phyloP scores from a whole-genome alignment of 2,329 filamentous ascomycete species.

The Cladophialophora carrionii region DNA sequence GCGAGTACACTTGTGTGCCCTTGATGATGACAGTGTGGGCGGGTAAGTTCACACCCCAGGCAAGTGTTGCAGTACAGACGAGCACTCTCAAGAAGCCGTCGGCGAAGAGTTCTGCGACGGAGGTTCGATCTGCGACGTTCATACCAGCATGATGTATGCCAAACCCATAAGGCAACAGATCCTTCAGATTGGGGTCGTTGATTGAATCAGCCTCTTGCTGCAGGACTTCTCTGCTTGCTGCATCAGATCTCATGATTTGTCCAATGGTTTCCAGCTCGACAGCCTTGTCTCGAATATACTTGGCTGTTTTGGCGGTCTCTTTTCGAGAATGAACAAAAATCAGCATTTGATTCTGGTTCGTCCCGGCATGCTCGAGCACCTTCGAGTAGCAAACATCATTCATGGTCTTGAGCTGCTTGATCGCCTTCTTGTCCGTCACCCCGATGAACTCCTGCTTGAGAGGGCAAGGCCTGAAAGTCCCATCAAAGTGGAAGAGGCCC shows the following conservation, averaged over 20 bases:
- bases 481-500: conserved; percentile 94
- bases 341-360: conserved; percentile 93
- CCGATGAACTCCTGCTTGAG: conserved; percentile 96
- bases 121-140: conserved; percentile 90
- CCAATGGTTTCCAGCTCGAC: conserved; percentile 97
- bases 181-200: conserved; percentile 85
- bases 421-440: conserved; percentile 95
- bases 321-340: conserved; percentile 99
- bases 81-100: conserved; percentile 91
- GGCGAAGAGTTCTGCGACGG: conserved; percentile 92
- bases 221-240: conserved; percentile 84
- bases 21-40: conserved; percentile 99
- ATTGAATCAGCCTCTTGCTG: conserved; percentile 81
- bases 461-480: conserved; percentile 89
- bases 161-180: conserved; percentile 92
- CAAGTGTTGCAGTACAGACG: conserved; percentile 95
- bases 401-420: conserved; percentile 99
- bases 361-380: conserved; percentile 92
- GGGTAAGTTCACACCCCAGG: conserved; percentile 98
- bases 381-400: conserved; percentile 99
- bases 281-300: conserved; percentile 94
- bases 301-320: conserved; percentile 96
- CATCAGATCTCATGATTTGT: conserved; percentile 90
- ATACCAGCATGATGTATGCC: conserved; percentile 99
- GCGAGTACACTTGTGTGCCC: conserved; percentile 95